Evolutionary conservation across 2,329 filamentous ascomycete genomes (phyloP).

Genomic region (Amesomyces nigricolor): DNA sequence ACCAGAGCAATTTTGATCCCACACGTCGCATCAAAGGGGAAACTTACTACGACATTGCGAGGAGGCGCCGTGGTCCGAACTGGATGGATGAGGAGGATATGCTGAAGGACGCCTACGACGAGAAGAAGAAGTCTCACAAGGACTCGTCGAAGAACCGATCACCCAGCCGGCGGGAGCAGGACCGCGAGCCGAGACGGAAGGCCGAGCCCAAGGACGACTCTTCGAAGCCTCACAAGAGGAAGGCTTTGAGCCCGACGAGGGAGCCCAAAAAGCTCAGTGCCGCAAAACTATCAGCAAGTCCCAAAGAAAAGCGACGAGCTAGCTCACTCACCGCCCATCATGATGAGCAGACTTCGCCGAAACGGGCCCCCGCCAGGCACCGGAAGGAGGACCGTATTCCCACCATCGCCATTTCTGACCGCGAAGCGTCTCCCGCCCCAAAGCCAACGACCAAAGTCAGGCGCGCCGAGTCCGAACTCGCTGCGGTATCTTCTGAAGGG

Average conservation of each 20-base stretch:
- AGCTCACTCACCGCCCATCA: conserved; percentile 38
- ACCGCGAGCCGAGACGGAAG: conserved; percentile 40
- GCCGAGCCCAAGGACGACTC: conserved; percentile 42
- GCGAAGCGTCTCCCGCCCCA: conserved; percentile 46
- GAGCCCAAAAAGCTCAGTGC: conserved; percentile 41
- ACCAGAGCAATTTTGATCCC: conserved; percentile 75
- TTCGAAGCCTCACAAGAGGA: conserved; percentile 40
- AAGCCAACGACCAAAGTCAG: conserved; percentile 47
- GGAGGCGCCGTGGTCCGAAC: conserved; percentile 73
- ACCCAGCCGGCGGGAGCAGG: conserved; percentile 40
- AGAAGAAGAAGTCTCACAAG: conserved; percentile 50
- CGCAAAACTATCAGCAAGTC: conserved; percentile 36
- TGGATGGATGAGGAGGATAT: conserved; percentile 86
- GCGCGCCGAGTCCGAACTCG: conserved; percentile 49
- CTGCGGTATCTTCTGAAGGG: conserved; percentile 49
- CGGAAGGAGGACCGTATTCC: conserved; percentile 51
- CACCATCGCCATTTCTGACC: conserved; percentile 45
- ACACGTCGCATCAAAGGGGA: conserved; percentile 69
- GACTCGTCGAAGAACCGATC: conserved; percentile 46
- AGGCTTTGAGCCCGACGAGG: conserved; percentile 43
- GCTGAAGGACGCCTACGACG: conserved; percentile 69
- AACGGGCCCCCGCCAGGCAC: conserved; percentile 47
- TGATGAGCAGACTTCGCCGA: conserved; percentile 45
- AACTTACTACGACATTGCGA: conserved; percentile 82
- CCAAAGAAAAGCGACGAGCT: conserved; percentile 45